Evolutionary conservation across 768 basidiomycete genomes (phyloP).

Genomic region (Pleurotus eryngii): DNA sequence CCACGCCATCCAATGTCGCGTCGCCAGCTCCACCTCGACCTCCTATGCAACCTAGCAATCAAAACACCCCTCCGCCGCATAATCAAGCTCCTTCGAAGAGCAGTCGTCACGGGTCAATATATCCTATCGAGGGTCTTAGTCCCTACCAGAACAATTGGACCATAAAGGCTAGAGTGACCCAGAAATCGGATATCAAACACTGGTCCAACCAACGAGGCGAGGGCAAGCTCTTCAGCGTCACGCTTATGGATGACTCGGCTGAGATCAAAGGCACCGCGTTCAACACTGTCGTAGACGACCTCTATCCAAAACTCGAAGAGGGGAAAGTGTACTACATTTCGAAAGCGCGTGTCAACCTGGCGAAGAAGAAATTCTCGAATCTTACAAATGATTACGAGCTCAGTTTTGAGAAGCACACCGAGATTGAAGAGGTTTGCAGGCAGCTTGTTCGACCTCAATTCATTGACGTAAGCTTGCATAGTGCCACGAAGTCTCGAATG

Average conservation of each 20-base stretch:
- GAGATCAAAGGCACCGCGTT: conserved; percentile 91
- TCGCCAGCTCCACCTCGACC: conserved; percentile 15
- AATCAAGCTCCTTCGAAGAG: conserved; percentile 17
- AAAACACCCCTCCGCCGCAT: conserved; percentile 4
- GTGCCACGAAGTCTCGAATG: conserved; percentile 75
- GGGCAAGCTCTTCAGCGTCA: conserved; percentile 91
- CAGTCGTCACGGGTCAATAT: conserved; percentile 34
- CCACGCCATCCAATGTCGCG: conserved; percentile 18
- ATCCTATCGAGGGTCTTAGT: conserved; percentile 91
- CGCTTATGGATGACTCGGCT: conserved; percentile 92
- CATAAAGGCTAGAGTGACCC: conserved; percentile 89
- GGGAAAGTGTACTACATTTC: conserved; percentile 92
- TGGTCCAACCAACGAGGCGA: conserved; percentile 91
- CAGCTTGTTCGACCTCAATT: not conserved
- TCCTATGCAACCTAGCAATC: conserved; percentile 13
- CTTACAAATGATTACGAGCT: conserved; percentile 92
- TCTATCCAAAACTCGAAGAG: conserved; percentile 85
- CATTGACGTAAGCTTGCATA: conserved; percentile 26
- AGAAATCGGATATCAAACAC: conserved; percentile 85
- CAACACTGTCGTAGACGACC: conserved; percentile 77
- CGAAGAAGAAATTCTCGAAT: conserved; percentile 95
- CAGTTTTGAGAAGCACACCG: conserved; percentile 76
- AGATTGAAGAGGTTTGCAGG: conserved; percentile 72
- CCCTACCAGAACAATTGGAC: conserved; percentile 99
- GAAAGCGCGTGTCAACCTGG: conserved; percentile 87